Conservation (phyloP, 2,329 filamentous ascomycete species). For the Ceratocystiopsis sp. region DNA sequence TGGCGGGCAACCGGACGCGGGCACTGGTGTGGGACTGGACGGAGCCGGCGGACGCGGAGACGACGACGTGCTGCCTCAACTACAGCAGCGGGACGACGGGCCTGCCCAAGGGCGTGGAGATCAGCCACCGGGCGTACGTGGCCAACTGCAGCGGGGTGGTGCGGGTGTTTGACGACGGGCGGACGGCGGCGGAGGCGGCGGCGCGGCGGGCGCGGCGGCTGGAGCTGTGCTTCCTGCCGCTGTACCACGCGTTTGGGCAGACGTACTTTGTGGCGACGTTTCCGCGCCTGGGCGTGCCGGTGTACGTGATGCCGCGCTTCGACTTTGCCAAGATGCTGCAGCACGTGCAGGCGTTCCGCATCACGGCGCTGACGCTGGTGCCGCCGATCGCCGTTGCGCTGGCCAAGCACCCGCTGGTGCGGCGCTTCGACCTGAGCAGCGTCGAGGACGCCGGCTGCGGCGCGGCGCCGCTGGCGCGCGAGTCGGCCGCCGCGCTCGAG, state of each 20-base stretch:
- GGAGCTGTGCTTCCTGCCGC: constrained; percentile 53
- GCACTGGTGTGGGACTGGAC: constrained; percentile 47
- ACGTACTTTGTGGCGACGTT: constrained; percentile 48
- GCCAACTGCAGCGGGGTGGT: constrained; percentile 49
- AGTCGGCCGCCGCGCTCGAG: constrained; percentile 41
- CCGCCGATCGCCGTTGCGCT: constrained; percentile 61
- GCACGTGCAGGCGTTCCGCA: constrained; percentile 47
- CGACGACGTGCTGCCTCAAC: constrained; percentile 51
- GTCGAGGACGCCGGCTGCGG: constrained; percentile 44
- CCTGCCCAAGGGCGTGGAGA: constrained; percentile 68
- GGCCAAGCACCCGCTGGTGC: constrained; percentile 50
- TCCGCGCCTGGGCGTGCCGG: constrained; percentile 38
- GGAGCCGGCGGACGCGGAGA: constrained; percentile 31
- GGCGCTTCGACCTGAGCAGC: constrained; percentile 50
- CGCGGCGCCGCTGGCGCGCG: constrained; percentile 49
- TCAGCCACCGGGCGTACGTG: constrained; percentile 62
- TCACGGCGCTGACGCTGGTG: constrained; percentile 50
- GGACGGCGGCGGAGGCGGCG: constrained; percentile 28
- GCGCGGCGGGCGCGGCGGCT: constrained; percentile 21
- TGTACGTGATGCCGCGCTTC: constrained; percentile 67
- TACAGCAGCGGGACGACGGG: constrained; percentile 70
- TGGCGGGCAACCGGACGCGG: constrained; percentile 28
- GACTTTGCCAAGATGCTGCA: constrained; percentile 57
- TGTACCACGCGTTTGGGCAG: constrained; percentile 62
- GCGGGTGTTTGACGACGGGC: constrained; percentile 17